Evolutionary conservation across 1,284 basidiomycete species (phyloP).

Genomic region (Boletus mariae): DNA sequence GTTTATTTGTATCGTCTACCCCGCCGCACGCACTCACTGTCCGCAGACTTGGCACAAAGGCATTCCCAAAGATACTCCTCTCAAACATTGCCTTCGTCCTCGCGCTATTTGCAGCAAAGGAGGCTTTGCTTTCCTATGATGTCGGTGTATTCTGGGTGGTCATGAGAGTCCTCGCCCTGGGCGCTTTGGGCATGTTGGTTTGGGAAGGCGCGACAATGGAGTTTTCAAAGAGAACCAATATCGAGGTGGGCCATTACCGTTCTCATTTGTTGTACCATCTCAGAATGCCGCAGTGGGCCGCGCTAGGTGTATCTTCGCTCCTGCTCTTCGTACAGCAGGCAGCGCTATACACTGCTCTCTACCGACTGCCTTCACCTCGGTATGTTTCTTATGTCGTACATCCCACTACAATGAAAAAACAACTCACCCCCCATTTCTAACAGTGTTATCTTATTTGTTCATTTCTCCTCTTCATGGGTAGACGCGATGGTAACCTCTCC

Average conservation of each 20-base stretch:
- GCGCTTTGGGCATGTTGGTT: slow-evolving; percentile 53
- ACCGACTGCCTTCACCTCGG: slow-evolving; percentile 62
- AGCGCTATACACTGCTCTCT: slow-evolving; percentile 59
- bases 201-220: slow-evolving; percentile 56
- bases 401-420: neutral
- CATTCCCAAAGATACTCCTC: slow-evolving; percentile 53
- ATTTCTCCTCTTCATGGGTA: slow-evolving; percentile 65
- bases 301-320: slow-evolving; percentile 61
- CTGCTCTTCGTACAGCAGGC: slow-evolving; percentile 64
- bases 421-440: slow-evolving; percentile 4
- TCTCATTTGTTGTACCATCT: slow-evolving; percentile 4
- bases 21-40: neutral
- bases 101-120: slow-evolving; percentile 60
- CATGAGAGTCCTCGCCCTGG: slow-evolving; percentile 64
- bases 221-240: slow-evolving; percentile 46
- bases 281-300: slow-evolving; percentile 55
- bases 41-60: slow-evolving; percentile 44
- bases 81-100: slow-evolving; percentile 60
- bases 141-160: slow-evolving; percentile 71
- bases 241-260: slow-evolving; percentile 49
- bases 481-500: slow-evolving; percentile 46
- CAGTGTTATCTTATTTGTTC: slow-evolving; percentile 64
- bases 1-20: slow-evolving; percentile 21
- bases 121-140: slow-evolving; percentile 59
- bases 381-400: slow-evolving; percentile 29